phyloP scores from a whole-genome alignment of 768 basidiomycete genomes.

The Filobasidium floriforme region DNA sequence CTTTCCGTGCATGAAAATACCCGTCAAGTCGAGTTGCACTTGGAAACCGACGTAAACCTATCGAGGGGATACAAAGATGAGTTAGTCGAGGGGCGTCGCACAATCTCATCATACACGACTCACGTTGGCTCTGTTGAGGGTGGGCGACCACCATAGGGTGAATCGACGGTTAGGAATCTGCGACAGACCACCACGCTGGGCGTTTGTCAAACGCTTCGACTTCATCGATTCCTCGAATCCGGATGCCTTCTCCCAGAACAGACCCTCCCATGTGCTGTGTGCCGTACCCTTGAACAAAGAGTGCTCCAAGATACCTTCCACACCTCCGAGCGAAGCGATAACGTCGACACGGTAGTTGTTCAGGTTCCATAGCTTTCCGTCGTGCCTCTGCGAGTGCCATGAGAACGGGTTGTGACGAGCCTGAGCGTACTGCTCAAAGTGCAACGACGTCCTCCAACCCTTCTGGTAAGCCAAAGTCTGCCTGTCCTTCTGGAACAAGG shows the following conservation, averaged over 20 bases:
- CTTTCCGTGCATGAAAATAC: conserved; percentile 72
- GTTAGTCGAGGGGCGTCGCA: not conserved
- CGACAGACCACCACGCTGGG: conserved; percentile 93
- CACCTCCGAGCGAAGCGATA: conserved; percentile 55
- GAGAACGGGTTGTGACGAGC: conserved; percentile 81
- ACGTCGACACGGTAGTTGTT: conserved; percentile 99
- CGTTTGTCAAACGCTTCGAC: conserved; percentile 67
- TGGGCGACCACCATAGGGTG: conserved; percentile 98
- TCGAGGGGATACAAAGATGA: not conserved
- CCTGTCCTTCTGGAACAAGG: conserved; percentile 95
- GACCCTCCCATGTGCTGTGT: conserved; percentile 31
- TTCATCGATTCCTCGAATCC: conserved; percentile 68
- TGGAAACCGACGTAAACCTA: conserved; percentile 84
- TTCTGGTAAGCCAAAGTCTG: conserved; percentile 98
- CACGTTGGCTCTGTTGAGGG: conserved; percentile 98
- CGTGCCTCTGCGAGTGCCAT: conserved; percentile 98
- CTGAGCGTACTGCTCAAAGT: conserved; percentile 92
- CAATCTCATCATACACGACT: conserved; percentile 5
- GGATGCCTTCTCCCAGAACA: conserved; percentile 80
- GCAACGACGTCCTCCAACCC: conserved; percentile 94
- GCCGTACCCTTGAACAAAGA: conserved; percentile 77
- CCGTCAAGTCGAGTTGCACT: conserved; percentile 94
- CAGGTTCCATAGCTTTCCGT: conserved; percentile 81
- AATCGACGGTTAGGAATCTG: conserved; percentile 98
- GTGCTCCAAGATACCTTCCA: conserved; percentile 71